Percentiles rank a stretch among this genome's conserved stretches.
phyloP scores from a whole-genome alignment of 129 eudicot species.

The Pseudognaphalium luteoalbum region DNA sequence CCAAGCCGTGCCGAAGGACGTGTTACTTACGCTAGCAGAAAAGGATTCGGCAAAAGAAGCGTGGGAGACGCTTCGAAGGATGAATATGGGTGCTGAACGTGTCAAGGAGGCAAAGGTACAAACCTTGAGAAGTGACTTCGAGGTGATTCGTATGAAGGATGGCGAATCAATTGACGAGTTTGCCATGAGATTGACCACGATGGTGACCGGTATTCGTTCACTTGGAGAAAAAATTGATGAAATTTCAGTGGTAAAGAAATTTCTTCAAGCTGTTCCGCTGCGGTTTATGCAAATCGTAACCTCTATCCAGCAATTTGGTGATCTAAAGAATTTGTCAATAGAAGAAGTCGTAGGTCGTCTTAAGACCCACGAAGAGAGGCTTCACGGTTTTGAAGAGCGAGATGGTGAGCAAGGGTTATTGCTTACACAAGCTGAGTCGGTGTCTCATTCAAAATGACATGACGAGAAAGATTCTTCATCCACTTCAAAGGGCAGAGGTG shows the following conservation, averaged over 20 bases:
- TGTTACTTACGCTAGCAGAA: not conserved
- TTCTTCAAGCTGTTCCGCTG: not conserved
- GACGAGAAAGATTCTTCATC: no score
- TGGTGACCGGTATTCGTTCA: not conserved
- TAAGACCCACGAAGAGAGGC: no score
- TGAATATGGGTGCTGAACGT: not conserved
- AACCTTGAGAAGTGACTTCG: not conserved
- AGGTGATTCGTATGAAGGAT: not conserved
- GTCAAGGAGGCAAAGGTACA: not conserved
- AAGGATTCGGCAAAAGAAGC: not conserved
- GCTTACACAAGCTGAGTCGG: no score
- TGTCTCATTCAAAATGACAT: no score
- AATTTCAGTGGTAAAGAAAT: not conserved
- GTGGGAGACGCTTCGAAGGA: not conserved
- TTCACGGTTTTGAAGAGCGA: no score
- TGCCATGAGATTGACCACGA: not conserved
- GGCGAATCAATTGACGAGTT: not conserved
- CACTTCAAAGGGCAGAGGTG: not conserved
- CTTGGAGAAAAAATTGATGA: not conserved
- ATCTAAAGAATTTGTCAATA: not conserved
- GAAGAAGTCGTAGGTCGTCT: no score
- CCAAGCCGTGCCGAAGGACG: not conserved
- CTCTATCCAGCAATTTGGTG: not conserved
- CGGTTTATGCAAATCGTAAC: not conserved
- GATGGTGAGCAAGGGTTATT: no score